Conservation (phyloP, 176 grass and related monocot genomes). For the Hordeum marinum region DNA sequence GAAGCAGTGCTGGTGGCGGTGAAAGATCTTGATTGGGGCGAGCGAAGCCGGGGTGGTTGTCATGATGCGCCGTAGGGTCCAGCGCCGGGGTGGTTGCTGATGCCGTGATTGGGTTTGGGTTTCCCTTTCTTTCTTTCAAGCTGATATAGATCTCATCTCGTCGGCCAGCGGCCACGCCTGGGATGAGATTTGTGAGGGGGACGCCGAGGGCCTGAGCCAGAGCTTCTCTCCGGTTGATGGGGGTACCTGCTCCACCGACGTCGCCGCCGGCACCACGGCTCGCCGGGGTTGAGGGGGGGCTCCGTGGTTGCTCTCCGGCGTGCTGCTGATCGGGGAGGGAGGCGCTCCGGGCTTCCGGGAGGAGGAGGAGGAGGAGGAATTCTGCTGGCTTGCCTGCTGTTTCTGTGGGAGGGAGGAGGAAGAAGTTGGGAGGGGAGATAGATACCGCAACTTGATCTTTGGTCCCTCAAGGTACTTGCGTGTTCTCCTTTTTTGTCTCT, state of each 20-base stretch:
- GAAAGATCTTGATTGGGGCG: conserved; percentile 18
- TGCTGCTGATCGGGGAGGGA: conserved; percentile 23
- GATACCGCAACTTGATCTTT: conserved; percentile 3
- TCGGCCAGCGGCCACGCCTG: too few relatives aligned
- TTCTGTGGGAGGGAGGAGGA: conserved; percentile 4
- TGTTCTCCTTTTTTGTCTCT: conserved; percentile 24
- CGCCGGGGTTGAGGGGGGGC: neutral
- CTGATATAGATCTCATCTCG: conserved; percentile 23
- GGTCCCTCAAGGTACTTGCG: conserved; percentile 24
- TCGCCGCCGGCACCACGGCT: neutral
- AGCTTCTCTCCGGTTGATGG: neutral
- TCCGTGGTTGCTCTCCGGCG: neutral
- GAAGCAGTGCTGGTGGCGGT: neutral
- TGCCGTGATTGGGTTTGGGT: conserved; percentile 12
- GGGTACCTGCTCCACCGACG: neutral
- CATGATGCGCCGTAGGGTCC: conserved; percentile 40
- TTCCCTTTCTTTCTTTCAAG: neutral
- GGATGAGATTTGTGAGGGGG: neutral
- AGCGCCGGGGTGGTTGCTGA: conserved; percentile 30
- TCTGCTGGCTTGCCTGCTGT: neutral
- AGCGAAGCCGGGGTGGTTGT: neutral
- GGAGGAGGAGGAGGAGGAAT: neutral
- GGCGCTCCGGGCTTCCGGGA: neutral
- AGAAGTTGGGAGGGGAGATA: neutral
- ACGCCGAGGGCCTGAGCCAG: neutral